Evolutionary conservation across 2,329 filamentous ascomycete genomes (phyloP).

Genomic region (Dendryphion nanum): DNA sequence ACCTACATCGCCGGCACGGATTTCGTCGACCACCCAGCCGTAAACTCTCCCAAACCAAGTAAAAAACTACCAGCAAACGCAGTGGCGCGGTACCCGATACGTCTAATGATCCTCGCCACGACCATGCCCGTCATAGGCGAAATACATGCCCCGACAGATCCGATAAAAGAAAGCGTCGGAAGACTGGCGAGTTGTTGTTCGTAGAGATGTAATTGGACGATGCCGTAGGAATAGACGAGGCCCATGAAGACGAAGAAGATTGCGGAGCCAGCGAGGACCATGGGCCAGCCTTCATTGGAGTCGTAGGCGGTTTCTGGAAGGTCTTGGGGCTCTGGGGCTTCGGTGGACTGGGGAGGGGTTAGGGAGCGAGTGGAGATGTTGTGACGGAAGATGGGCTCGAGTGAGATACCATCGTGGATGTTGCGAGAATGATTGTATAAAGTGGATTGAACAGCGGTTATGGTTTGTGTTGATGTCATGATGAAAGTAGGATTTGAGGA

Average conservation of each 20-base stretch:
- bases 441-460: too few relatives aligned
- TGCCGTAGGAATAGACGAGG: slow-evolving; percentile 1
- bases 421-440: too few relatives aligned
- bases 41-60: slow-evolving; percentile 1
- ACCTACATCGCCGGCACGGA: background rate
- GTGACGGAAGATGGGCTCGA: too few relatives aligned
- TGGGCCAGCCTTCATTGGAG: background rate
- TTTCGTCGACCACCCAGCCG: background rate
- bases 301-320: background rate
- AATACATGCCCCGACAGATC: background rate
- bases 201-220: background rate
- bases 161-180: slow-evolving; percentile 1
- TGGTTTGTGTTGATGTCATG: too few relatives aligned
- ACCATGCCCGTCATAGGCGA: background rate
- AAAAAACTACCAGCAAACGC: background rate
- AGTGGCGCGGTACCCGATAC: background rate
- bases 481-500: too few relatives aligned
- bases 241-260: background rate
- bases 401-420: too few relatives aligned
- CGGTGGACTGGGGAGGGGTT: too few relatives aligned
- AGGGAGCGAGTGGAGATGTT: too few relatives aligned
- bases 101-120: background rate
- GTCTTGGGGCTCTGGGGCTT: background rate
- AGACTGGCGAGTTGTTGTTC: background rate
- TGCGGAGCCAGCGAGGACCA: background rate